A percentile compares a stretch with the other conserved stretches of the same genome.
Evolutionary conservation across 345 rosid species (phyloP).

Genomic region (Punica granatum): DNA sequence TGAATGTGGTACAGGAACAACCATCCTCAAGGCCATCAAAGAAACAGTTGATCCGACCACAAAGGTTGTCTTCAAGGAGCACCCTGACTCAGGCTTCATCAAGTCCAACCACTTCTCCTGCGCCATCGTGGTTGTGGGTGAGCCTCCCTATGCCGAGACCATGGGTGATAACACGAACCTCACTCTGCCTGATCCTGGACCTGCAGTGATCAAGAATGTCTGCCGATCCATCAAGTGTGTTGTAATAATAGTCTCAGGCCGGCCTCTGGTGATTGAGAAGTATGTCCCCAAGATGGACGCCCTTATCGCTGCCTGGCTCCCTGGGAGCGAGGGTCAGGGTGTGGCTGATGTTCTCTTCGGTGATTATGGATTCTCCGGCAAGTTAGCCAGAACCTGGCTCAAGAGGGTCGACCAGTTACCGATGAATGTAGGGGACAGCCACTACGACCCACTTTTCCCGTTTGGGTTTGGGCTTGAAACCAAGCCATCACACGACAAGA

Average conservation of each 20-base stretch:
- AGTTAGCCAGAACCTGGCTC: constrained; percentile 79
- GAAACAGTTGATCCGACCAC: constrained; percentile 7
- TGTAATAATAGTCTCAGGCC: constrained; percentile 60
- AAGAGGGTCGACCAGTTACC: constrained; percentile 78
- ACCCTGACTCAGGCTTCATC: constrained; percentile 48
- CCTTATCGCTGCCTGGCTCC: constrained; percentile 90
- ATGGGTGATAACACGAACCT: constrained; percentile 60
- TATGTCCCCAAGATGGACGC: constrained; percentile 52
- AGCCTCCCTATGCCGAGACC: constrained; percentile 71
- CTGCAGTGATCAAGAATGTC: constrained; percentile 44
- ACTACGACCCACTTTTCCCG: constrained; percentile 37
- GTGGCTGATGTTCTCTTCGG: constrained; percentile 74
- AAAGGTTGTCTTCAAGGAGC: constrained; percentile 34
- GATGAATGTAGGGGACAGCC: constrained; percentile 49
- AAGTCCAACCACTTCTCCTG: constrained; percentile 55
- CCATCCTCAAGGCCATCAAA: constrained; percentile 13
- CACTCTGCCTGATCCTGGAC: constrained; percentile 65
- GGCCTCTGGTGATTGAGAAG: constrained; percentile 72
- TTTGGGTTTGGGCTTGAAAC: constrained; percentile 27
- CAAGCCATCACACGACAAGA: too few species aligned
- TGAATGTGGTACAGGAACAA: neutral
- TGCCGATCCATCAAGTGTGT: constrained; percentile 64
- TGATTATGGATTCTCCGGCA: constrained; percentile 74
- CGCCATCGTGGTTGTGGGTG: constrained; percentile 77
- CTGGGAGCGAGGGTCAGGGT: constrained; percentile 90